Conservation (phyloP, 148 eudicot species). For the Rhododendron henanense region DNA sequence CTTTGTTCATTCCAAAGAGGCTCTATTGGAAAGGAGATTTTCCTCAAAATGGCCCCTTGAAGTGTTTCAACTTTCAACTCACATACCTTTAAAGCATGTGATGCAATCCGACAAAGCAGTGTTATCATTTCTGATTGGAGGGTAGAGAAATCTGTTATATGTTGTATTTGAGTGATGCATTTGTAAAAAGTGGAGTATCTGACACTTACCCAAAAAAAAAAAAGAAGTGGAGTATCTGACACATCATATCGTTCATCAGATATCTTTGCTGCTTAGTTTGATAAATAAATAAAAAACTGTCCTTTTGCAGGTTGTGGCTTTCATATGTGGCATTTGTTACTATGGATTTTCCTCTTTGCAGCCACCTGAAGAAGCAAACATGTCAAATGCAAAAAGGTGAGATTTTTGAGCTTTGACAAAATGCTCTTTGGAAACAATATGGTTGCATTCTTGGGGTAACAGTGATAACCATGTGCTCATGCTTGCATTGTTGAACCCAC, state of each 20-base stretch:
- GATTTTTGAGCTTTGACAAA: conserved; percentile 3
- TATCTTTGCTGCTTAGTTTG: not conserved
- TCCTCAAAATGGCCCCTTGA: no score
- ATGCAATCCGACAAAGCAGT: no score
- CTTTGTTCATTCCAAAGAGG: no score
- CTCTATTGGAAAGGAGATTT: no score
- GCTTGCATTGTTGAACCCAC: no score
- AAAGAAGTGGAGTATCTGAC: not conserved
- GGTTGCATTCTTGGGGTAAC: not conserved
- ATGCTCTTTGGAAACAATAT: not conserved
- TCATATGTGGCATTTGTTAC: conserved; percentile 45
- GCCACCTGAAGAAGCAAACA: conserved; percentile 29
- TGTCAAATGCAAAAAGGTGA: conserved; percentile 50
- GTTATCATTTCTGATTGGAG: not conserved
- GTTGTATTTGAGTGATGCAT: not conserved
- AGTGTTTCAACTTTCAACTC: no score
- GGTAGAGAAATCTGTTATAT: not conserved
- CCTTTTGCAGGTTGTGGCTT: conserved; percentile 60
- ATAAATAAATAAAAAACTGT: no score
- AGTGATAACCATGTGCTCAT: not conserved
- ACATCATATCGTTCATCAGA: not conserved
- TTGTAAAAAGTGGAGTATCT: not conserved
- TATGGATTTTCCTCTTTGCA: conserved; percentile 34
- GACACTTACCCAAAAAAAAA: no score
- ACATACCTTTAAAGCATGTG: no score